Evolutionary conservation across 805 yeast species (phyloP).

Genomic region (Kodamaea fukazawae): DNA sequence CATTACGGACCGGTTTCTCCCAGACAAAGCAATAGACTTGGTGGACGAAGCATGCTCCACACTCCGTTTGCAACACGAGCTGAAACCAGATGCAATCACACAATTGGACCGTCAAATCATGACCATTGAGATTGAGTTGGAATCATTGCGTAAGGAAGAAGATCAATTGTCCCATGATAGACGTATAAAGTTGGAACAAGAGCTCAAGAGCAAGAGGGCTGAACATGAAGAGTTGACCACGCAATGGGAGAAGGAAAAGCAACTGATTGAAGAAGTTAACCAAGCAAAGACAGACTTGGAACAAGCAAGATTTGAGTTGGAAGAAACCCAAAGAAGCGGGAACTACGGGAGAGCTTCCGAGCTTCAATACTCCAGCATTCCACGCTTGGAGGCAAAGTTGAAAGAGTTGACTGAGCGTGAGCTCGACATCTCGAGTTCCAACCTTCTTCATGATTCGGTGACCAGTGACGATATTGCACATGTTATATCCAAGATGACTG

Average conservation of each 20-base stretch:
- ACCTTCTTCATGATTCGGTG: conserved; percentile 81
- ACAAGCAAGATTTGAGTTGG: conserved; percentile 77
- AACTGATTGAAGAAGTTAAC: conserved; percentile 73
- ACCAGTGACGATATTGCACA: conserved; percentile 91
- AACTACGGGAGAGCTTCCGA: conserved; percentile 87
- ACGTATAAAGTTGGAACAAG: conserved; percentile 66
- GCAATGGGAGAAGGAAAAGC: conserved; percentile 83
- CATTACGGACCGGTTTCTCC: conserved; percentile 85
- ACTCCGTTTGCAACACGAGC: conserved; percentile 89
- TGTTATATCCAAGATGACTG: conserved; percentile 92
- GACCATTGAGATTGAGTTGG: conserved; percentile 94
- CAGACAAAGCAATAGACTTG: conserved; percentile 95
- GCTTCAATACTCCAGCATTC: conserved; percentile 83
- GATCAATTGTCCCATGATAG: conserved; percentile 82
- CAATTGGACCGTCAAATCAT: conserved; percentile 83
- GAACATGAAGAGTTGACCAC: conserved; percentile 72
- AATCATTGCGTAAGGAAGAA: conserved; percentile 88
- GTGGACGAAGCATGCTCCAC: conserved; percentile 98
- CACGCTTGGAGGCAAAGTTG: conserved; percentile 66
- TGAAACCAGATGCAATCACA: conserved; percentile 93
- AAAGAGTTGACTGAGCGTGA: conserved; percentile 35
- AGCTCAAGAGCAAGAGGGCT: conserved; percentile 56
- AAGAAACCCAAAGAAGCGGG: conserved; percentile 78
- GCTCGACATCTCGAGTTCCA: conserved; percentile 27
- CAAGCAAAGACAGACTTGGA: conserved; percentile 80